Base-by-base conservation (phyloP, 768 basidiomycete genomes). In the Clitopilus passeckerianus region DNA sequence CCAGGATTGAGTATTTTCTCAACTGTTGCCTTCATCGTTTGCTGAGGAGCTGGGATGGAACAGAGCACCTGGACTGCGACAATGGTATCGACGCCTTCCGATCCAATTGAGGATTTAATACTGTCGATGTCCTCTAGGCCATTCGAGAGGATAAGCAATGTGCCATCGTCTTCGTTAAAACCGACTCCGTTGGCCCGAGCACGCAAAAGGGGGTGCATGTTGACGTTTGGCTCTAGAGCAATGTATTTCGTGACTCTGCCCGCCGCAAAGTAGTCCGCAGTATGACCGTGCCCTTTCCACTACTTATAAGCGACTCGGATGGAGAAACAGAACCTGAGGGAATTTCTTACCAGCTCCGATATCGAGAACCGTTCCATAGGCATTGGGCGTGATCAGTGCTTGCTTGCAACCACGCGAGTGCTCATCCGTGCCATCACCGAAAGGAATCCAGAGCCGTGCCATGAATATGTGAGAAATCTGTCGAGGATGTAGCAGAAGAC, bases 61-160 rank as follows among this genome's bases (percentile, higher is more conserved):
- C 90, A 91, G 10, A 91, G 71, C 0, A 87, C 84, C 52, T 91
- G 73, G 34, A 91, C 69, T 1, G 84, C 87, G 50, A 89, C 70
- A 59, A 92, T 67, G 0, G 87, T 89, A 62, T 90, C 83, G 8
- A 86, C 79, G 54, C 54, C 16, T 15, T 15, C 57, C 57, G 27
- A 55, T 9, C 57, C 46, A 12, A 77, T 58, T 2, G 70, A 57
- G 6, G 76, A 74, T 41, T 81, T 66, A 57, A 90, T 87, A 6
- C 71, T 33, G 16, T 71, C 60, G 27, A 76, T 72, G 23, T 90
- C 81, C 67, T 89, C 85, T 0, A 87, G 88, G 15, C 87, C 86
- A 66, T 79, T 86, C 0, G 81, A 65, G 10, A 91, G 78, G 59
- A 93, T 79, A 50, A 83, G 44, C 1, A 90, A 72, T 0, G 80